A percentile compares a stretch with the other conserved stretches of the same genome.
Evolutionary conservation across 805 yeast genomes (phyloP).

Genomic region (Kazachstania martiniae): DNA sequence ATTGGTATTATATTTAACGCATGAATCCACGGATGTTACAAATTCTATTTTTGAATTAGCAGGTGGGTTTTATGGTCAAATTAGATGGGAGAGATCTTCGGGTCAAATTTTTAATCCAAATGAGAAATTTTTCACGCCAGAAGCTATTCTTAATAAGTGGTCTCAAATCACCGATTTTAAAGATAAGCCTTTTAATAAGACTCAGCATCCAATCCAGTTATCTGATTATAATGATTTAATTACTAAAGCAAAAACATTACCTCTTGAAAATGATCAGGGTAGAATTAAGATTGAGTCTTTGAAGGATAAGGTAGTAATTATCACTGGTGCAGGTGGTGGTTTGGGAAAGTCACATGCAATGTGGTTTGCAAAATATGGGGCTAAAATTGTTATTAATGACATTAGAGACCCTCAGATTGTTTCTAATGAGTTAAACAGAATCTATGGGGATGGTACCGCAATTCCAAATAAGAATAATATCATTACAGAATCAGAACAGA

Average conservation of each 20-base stretch:
- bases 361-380: constrained; percentile 81
- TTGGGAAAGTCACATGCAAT: constrained; percentile 85
- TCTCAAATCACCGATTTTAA: constrained; percentile 53
- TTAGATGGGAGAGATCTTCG: constrained; percentile 88
- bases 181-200: constrained; percentile 42
- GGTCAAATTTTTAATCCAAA: constrained; percentile 81
- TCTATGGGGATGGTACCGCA: constrained; percentile 64
- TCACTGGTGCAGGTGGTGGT: constrained; percentile 95
- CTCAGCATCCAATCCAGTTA: constrained; percentile 59
- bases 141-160: constrained; percentile 62
- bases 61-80: constrained; percentile 85
- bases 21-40: constrained; percentile 48
- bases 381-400: constrained; percentile 90
- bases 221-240: constrained; percentile 60
- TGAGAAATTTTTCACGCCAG: constrained; percentile 61
- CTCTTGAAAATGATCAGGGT: constrained; percentile 48
- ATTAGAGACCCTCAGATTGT: constrained; percentile 62
- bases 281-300: constrained; percentile 41
- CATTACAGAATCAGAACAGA: constrained; percentile 58
- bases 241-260: constrained; percentile 39
- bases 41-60: constrained; percentile 87
- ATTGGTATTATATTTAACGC: constrained; percentile 69
- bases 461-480: constrained; percentile 79
- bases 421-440: constrained; percentile 57
- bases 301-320: constrained; percentile 74